Base-by-base conservation (phyloP, 1,284 basidiomycete genomes). In the Meripilus lineatus region DNA sequence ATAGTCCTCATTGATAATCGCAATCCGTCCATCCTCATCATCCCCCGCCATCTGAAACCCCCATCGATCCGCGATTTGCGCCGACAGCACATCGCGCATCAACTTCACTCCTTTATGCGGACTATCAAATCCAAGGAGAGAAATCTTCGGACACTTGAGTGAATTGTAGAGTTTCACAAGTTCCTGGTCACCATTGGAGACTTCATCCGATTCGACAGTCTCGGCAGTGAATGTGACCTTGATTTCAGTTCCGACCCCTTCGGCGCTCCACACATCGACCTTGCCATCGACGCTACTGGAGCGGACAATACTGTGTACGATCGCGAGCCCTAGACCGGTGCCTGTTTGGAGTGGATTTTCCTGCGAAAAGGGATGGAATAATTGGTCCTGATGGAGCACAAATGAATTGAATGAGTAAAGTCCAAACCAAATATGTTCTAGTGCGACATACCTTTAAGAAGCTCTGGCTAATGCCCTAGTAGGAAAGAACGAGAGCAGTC, bases 361-460 rank as follows among this genome's bases (percentile, higher is more conserved):
- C 69, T 97, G 94, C 1, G 93, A 93, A 67, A 98, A 98, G 0
- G 94, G 94, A 57, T 96, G 93, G 69, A 97, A 98, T 2, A 98
- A 73, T 66, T 96, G 92, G 54, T 96, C 93, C 81, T 93, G 56
- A 18, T 30, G 33, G 20, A 4, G 35, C 20, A n/a, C n/a, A n/a
- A n/a, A n/a, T n/a, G n/a, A n/a, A n/a, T n/a, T n/a, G n/a, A n/a
- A n/a, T n/a, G n/a, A n/a, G 33, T 35, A 18, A 32, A 1, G 36
- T 15, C 24, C 21, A 11, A 32, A 41, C 5, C 28, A 26, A 26
- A 24, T 7, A 22, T 5, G n/a, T n/a, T 20, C 38, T 21, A 37
- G 21, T n/a, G 14, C 34, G 37, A 47, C 57, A 38, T 47, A 84
- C 85, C 76, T 90, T 89, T 46, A 93, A 65, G 63, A 94, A 94